Conservation (phyloP, 352 stramenopile species). For the Phytophthora sansomeana region DNA sequence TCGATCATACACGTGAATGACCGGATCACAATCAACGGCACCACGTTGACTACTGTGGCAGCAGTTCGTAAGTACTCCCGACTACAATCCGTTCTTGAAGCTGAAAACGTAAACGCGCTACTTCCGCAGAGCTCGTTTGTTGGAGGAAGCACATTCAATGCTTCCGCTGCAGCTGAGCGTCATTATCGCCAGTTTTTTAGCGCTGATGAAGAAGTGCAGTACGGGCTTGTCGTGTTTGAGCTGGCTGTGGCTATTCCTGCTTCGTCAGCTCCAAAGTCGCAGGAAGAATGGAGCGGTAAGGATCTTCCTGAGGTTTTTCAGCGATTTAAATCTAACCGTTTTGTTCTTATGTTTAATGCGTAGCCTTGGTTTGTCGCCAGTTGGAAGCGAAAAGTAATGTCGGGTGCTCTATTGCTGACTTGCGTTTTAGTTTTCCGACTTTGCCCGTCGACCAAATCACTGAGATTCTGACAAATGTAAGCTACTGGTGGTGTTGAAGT, state of each 20-base stretch:
- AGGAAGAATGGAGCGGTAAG: slow-evolving; percentile 68
- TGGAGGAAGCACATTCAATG: slow-evolving; percentile 28
- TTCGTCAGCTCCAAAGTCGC: slow-evolving; percentile 30
- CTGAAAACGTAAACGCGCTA: slow-evolving; percentile 57
- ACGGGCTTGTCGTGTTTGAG: slow-evolving; percentile 72
- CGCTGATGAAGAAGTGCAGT: slow-evolving; percentile 53
- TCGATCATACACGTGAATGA: slow-evolving; percentile 76
- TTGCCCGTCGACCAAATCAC: slow-evolving; percentile 60
- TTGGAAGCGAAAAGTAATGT: slow-evolving; percentile 39
- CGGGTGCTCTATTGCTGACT: slow-evolving; percentile 57
- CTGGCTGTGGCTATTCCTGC: slow-evolving; percentile 28
- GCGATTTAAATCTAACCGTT: slow-evolving; percentile 2
- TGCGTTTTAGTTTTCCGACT: slow-evolving; percentile 65
- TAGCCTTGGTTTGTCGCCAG: slow-evolving; percentile 57
- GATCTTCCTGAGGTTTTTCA: neutral
- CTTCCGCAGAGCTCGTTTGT: slow-evolving; percentile 44
- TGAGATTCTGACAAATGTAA: slow-evolving; percentile 66
- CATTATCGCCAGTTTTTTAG: slow-evolving; percentile 74
- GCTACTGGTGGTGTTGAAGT: slow-evolving; percentile 10
- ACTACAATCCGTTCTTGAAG: slow-evolving; percentile 59
- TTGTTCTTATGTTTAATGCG: neutral
- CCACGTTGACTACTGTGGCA: slow-evolving; percentile 47
- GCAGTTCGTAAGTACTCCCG: slow-evolving; percentile 71
- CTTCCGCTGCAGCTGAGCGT: slow-evolving; percentile 40
- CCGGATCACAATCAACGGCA: slow-evolving; percentile 69